These are phyloP conservation scores for Kodamaea anthophila DNA, from an alignment of 1,139 yeast species.

Conservation along the genomic window DNA sequence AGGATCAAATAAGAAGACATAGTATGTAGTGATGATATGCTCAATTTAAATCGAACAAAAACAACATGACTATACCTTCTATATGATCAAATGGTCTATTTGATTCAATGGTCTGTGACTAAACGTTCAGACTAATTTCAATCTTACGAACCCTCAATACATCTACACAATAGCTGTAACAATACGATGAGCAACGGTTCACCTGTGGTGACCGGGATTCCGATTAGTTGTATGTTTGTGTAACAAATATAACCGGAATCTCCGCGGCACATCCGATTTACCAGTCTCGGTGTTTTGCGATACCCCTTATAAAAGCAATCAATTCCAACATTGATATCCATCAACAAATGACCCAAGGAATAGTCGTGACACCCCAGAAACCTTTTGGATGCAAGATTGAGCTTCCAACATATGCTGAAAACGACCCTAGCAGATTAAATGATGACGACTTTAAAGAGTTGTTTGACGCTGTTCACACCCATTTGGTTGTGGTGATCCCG, in stretches of 20 bases:
- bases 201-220: constrained; percentile 1
- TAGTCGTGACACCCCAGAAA: constrained; percentile 40
- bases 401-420: constrained; percentile 58
- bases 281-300: not conserved
- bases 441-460: constrained; percentile 60
- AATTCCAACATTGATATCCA: no score
- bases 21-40: no score
- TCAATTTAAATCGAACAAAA: no score
- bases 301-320: constrained; percentile 1
- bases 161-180: no score
- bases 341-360: constrained; percentile 5
- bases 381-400: constrained; percentile 64
- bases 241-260: constrained; percentile 1
- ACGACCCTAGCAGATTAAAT: constrained; percentile 66
- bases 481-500: constrained; percentile 71
- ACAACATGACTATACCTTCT: no score
- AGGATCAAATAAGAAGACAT: no score
- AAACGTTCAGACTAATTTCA: no score
- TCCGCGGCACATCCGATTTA: constrained; percentile 8
- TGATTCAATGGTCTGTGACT: no score
- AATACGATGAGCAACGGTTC: no score
- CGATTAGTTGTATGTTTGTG: constrained; percentile 1
- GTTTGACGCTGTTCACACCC: constrained; percentile 55
- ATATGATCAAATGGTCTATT: no score
- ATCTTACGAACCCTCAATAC: no score